Evolutionary conservation across 2,329 filamentous ascomycete genomes (phyloP).

Genomic region (Apiospora malaysiana): DNA sequence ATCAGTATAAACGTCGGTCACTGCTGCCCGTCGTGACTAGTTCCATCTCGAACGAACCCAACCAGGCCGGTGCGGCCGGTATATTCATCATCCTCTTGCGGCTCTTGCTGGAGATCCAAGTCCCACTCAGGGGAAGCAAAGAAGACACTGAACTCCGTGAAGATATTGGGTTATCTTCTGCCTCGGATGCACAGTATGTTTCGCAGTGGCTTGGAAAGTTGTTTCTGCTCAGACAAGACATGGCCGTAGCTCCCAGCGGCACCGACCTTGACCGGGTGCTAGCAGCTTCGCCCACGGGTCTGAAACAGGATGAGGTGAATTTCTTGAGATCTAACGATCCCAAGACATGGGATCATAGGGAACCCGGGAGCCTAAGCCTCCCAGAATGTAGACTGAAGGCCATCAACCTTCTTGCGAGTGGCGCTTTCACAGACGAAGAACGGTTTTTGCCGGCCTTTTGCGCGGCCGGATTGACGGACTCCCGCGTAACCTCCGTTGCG

Average conservation of each 20-base stretch:
- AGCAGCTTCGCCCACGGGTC: constrained; percentile 54
- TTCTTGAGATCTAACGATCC: constrained; percentile 74
- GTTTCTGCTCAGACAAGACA: constrained; percentile 67
- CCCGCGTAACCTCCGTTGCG: constrained; percentile 79
- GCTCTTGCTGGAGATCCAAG: constrained; percentile 70
- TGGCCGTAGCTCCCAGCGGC: constrained; percentile 35
- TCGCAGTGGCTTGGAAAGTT: constrained; percentile 79
- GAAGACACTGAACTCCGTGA: constrained; percentile 75
- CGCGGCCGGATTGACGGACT: constrained; percentile 83
- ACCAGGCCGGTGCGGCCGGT: constrained; percentile 55
- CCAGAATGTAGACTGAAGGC: constrained; percentile 73
- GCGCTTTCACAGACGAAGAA: constrained; percentile 82
- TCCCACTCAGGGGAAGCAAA: constrained; percentile 78
- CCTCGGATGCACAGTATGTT: constrained; percentile 74
- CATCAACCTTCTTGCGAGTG: constrained; percentile 78
- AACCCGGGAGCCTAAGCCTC: constrained; percentile 67
- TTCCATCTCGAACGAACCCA: constrained; percentile 67
- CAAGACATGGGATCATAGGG: constrained; percentile 69
- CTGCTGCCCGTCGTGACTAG: constrained; percentile 74
- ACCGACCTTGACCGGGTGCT: constrained; percentile 37
- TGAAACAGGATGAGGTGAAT: constrained; percentile 68
- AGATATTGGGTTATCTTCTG: constrained; percentile 68
- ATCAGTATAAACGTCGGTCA: constrained; percentile 67
- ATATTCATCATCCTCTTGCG: constrained; percentile 86
- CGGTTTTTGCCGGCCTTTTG: constrained; percentile 84